Percentiles rank a stretch among this genome's conserved stretches.
Conservation (phyloP, 108 stramenopile genomes). For the Cyclostephanos tholiformis region DNA sequence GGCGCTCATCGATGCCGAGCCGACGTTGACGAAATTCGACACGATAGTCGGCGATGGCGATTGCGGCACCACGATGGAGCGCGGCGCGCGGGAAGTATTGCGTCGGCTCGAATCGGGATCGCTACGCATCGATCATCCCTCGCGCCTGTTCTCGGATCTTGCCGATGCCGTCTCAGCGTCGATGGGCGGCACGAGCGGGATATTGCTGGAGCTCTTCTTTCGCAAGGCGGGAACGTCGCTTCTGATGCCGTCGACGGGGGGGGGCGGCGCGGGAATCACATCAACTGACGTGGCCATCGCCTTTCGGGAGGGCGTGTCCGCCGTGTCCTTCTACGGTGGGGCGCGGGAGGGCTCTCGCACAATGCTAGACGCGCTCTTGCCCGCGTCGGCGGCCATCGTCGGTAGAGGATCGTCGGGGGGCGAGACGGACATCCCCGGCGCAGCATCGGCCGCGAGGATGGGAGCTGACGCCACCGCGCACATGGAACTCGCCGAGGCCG, state of each 20-base stretch:
- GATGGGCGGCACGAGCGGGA: constrained; percentile 98
- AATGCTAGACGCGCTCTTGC: constrained; percentile 95
- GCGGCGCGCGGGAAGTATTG: constrained; percentile 86
- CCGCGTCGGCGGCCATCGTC: constrained; percentile 62
- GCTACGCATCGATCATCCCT: constrained; percentile 59
- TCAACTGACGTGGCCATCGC: constrained; percentile 61
- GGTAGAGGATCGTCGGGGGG: constrained; percentile 13
- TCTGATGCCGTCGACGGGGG: constrained; percentile 17
- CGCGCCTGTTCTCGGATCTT: constrained; percentile 59
- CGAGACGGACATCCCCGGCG: constrained; percentile 42
- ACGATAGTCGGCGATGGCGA: constrained; percentile 98
- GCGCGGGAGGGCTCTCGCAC: constrained; percentile 92
- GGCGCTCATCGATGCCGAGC: constrained; percentile 80
- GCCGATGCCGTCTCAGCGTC: constrained; percentile 82
- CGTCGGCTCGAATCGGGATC: constrained; percentile 54
- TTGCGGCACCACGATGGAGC: constrained; percentile 94
- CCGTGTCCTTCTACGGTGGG: constrained; percentile 91
- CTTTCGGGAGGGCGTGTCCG: constrained; percentile 86
- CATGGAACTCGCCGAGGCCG: constrained; percentile 89
- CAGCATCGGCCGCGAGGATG: constrained; percentile 67
- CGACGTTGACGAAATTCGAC: constrained; percentile 83
- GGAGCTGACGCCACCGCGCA: constrained; percentile 90
- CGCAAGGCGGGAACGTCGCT: constrained; percentile 70
- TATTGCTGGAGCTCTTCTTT: constrained; percentile 91
- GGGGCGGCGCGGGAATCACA: constrained; percentile 41